Base-by-base conservation (phyloP, 441 rosid genomes). In the Mallotus japonicus region DNA sequence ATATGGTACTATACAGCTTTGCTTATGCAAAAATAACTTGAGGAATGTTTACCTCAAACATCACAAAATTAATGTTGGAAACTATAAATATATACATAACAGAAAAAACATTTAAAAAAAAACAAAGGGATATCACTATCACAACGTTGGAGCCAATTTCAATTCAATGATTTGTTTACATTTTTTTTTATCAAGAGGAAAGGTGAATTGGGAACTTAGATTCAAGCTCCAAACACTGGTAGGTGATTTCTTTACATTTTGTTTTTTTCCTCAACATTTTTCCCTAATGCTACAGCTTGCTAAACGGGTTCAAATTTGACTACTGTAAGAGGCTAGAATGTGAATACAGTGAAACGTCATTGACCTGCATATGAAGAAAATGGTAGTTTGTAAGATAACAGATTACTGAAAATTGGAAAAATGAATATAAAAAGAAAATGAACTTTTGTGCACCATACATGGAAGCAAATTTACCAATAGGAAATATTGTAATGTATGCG, bases 331-430 rank as follows among this genome's bases (percentile, higher is more conserved):
- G 34, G 62, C 53, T 69, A 37, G 28, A 51, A 28, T 69, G 64
- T 47, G 28, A 70, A 55, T 47, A 56, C 32, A 6, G 51, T 57
- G 20, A 56, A 66, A 61, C 55, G 59, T 13, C 5, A 72, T 44
- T 62, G 46, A 56, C 60, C 80, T 62, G 76, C 62, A 68, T 0
- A n/a, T 32, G 28, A 3, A 63, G 24, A 19, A n/a, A 55, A 56
- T 10, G 65, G 12, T 15, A 15, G 20, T 28, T 73, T 28, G 6
- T 40, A 51, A 53, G 22, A 22, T 22, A 57, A 65, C 37, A 6
- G 57, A 8, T 24, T 8, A 32, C 15, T 40, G n/a, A 40, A 64
- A 62, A 16, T 51, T 57, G 22, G 9, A 62, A 46, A 44, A 57
- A 65, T 5, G 24, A 54, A 37, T 37, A 37, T 37, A 5, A 44